Evolutionary conservation across 805 yeast genomes (phyloP).

Genomic region (Komagataella pastoris): DNA sequence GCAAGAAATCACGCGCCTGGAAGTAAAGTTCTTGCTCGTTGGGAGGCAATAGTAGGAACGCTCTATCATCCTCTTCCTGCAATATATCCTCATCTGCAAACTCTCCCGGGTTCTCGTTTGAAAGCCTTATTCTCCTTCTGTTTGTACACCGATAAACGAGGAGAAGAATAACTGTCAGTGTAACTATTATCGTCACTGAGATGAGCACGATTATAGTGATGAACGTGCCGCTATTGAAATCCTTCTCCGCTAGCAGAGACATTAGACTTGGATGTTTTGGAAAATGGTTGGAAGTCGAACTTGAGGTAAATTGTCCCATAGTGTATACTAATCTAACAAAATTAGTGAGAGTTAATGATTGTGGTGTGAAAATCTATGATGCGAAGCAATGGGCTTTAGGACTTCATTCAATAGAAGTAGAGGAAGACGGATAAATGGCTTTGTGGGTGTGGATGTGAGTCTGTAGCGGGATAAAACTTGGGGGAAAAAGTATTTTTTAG

Average conservation of each 20-base stretch:
- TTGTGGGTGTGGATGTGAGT: not conserved
- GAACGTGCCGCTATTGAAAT: conserved; percentile 1
- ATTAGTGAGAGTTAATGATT: not conserved
- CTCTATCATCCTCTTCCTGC: conserved; percentile 44
- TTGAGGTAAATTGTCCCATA: not conserved
- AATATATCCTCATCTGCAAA: conserved; percentile 49
- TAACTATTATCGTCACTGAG: conserved; percentile 10
- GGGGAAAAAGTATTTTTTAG: not conserved
- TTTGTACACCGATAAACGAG: conserved; percentile 6
- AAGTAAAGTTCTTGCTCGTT: conserved; percentile 60
- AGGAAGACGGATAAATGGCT: not conserved
- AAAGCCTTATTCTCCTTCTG: conserved; percentile 6
- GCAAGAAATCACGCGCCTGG: conserved; percentile 44
- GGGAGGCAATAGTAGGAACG: conserved; percentile 46
- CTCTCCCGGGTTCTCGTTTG: conserved; percentile 37
- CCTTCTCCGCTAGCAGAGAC: not conserved
- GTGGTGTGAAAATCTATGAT: not conserved
- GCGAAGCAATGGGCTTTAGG: not conserved
- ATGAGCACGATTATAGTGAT: conserved; percentile 11
- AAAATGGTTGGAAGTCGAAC: not conserved
- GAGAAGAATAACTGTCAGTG: conserved; percentile 6
- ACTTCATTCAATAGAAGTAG: not conserved
- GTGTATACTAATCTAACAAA: not conserved
- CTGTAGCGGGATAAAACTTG: too few species aligned
- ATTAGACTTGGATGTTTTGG: not conserved